Percentiles rank a stretch among this genome's conserved stretches.
Evolutionary conservation across 768 basidiomycete species (phyloP).

Genomic region (Trametes cubensis): DNA sequence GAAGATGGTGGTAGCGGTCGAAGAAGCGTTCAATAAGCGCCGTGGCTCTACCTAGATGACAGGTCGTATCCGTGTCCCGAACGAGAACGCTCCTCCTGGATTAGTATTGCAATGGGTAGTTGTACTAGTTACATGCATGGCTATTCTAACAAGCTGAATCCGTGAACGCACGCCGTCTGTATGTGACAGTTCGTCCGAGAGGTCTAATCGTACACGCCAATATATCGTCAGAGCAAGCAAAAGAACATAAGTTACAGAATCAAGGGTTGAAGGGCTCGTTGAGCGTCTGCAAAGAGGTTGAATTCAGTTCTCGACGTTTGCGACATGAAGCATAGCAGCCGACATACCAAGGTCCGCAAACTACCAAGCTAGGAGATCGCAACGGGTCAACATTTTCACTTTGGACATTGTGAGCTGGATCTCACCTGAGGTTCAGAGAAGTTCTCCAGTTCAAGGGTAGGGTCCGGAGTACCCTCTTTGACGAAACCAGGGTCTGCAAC

Average conservation of each 20-base stretch:
- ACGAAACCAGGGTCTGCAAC: not conserved
- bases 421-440: conserved; percentile 20
- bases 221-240: no score
- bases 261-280: conserved; percentile 7
- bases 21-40: no score
- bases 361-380: conserved; percentile 30
- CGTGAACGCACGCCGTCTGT: no score
- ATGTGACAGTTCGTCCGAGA: no score
- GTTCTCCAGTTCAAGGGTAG: conserved; percentile 1
- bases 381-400: not conserved
- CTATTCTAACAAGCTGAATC: no score
- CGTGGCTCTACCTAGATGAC: no score
- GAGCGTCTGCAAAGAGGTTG: not conserved
- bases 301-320: not conserved
- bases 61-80: no score
- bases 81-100: no score
- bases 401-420: not conserved
- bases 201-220: not conserved
- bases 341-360: conserved; percentile 37
- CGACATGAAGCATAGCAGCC: not conserved
- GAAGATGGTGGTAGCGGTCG: no score
- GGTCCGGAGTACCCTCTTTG: not conserved
- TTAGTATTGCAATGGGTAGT: no score
- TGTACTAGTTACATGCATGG: no score
- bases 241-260: not conserved